Percentiles rank a stretch among this genome's conserved stretches.
Conservation (phyloP, 208 protist genomes). For the Crithidia bombi region DNA sequence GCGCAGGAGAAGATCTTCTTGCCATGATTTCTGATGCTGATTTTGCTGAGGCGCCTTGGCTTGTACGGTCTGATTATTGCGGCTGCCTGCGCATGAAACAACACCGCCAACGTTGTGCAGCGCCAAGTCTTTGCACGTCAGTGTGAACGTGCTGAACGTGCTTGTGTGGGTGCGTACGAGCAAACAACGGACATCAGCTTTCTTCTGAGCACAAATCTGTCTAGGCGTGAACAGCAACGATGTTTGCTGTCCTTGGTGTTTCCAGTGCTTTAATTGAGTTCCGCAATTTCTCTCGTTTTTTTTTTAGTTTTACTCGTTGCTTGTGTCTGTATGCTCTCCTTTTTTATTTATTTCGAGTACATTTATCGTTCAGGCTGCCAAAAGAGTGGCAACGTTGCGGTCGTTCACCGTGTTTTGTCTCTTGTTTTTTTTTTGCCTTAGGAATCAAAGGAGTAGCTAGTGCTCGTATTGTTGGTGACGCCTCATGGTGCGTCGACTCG, state of each 20-base stretch:
- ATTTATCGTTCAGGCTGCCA: conserved; percentile 16
- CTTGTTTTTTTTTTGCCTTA: conserved; percentile 4
- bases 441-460: neutral
- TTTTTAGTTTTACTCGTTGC: neutral
- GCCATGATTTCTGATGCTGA: conserved; percentile 99
- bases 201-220: too few relatives aligned
- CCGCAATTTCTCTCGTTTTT: neutral
- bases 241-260: too few relatives aligned
- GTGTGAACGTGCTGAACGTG: conserved; percentile 9
- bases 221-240: too few relatives aligned
- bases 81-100: conserved; percentile 95
- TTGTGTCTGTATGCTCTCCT: neutral
- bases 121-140: conserved; percentile 24
- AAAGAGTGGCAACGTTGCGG: neutral
- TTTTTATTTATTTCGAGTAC: conserved; percentile 6
- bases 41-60: conserved; percentile 99
- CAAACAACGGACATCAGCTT: too few relatives aligned
- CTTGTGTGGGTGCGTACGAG: too few relatives aligned
- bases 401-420: neutral
- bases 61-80: conserved; percentile 99
- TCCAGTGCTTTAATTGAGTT: too few relatives aligned
- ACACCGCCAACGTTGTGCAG: conserved; percentile 78
- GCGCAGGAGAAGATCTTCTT: conserved; percentile 99
- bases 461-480: neutral
- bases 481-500: neutral